Base-by-base conservation (phyloP, 1,284 basidiomycete species). In the Wolfiporia cocos region DNA sequence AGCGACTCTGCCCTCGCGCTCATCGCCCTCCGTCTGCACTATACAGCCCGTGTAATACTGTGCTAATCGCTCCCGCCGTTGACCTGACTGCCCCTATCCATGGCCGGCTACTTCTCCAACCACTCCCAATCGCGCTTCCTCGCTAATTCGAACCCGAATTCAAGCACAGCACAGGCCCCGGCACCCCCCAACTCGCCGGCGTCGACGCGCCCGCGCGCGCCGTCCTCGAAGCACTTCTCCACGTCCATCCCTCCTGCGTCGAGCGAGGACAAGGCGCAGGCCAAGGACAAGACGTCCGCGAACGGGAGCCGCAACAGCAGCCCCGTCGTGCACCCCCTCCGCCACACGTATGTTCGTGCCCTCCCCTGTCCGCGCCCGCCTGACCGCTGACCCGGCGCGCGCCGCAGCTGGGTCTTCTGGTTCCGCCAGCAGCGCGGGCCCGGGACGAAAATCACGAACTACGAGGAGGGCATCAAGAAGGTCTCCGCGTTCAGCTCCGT, bases 401-500 rank as follows among this genome's bases (percentile, higher is more conserved):
- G n/a, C 37, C 4, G 7, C 56, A 89, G 86, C 48, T 90, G 87
- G 87, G 74, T 87, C 4, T 87, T 89, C 58, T 90, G 83, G 82
- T 90, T 88, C 66, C 77, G 86, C 47, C 86, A 89, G 59, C 86
- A 89, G 57, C 82, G 83, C 45, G 66, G 82, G 2, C 85, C 87
- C 19, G 85, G 85, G 12, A 86, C 82, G 55, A 90, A 88, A 65
- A 79, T 85, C 49, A 73, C 76, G 11, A 87, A 75, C 58, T 90
- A 90, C 54, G 87, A 90, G 55, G 86, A 89, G 55, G 86, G 86
- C n/a, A 89, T 90, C 54, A 89, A 88, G 67, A 85, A 81, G 61
- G 78, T 90, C 30, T 75, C 86, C 9, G 74, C 83, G 10, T 88
- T 89, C 57, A 76, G 79, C 52, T 87, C 84, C 10, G 84, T 86